These are phyloP conservation scores for Peterozyma toletana DNA, from an alignment of 805 yeast genomes.

Conservation along the genomic window DNA sequence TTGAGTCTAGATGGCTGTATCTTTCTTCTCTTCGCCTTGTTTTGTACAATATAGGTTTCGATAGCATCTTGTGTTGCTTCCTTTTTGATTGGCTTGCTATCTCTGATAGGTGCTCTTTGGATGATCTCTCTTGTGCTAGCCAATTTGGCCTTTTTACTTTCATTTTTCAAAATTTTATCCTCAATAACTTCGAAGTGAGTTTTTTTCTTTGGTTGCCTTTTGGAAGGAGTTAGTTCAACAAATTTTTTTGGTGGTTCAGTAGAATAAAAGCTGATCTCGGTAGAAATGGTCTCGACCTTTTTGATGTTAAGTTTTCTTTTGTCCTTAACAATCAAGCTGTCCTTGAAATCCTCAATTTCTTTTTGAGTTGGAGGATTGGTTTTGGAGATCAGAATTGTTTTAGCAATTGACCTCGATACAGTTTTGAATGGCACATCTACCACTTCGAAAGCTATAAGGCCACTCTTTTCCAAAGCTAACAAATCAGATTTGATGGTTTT, in stretches of 20 bases:
- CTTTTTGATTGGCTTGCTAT: no score
- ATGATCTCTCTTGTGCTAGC: no score
- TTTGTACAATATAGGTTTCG: no score
- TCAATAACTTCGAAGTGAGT: no score
- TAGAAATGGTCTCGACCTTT: conserved; percentile 1
- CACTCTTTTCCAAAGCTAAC: conserved; percentile 22
- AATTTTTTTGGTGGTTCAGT: neutral
- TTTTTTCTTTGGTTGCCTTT: neutral
- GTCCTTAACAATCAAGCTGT: neutral
- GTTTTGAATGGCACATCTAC: no score
- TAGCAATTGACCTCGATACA: conserved; percentile 3
- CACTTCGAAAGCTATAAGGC: conserved; percentile 5
- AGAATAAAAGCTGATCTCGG: conserved; percentile 5
- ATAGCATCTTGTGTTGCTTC: no score
- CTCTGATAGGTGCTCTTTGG: no score
- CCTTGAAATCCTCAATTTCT: conserved; percentile 3
- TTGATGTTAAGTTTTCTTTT: neutral
- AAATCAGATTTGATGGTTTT: conserved; percentile 45
- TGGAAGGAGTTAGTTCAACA: neutral
- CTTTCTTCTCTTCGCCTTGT: no score
- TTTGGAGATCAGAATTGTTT: conserved; percentile 6
- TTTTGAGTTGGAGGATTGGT: conserved; percentile 12
- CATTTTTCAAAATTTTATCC: no score
- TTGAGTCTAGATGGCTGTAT: no score
- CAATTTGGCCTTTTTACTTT: no score